Evolutionary conservation across 169 alveolate species (phyloP), one percentile per base, ranked within the genome.

Genomic region (Plasmodium malariae): DNA sequence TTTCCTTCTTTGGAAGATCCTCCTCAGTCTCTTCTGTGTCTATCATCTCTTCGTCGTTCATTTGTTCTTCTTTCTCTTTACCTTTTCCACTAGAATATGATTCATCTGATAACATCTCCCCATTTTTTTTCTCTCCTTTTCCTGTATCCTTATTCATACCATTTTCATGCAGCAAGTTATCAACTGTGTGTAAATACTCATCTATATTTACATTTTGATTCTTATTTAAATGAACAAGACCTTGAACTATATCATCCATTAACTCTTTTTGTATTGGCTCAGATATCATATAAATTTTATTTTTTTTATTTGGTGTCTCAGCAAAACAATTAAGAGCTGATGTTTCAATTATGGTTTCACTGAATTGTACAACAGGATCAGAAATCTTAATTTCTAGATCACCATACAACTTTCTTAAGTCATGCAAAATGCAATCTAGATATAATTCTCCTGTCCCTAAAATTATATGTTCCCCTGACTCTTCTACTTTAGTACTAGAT

Each of bases 381-480:
- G 98, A 95, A 4, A 99, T 99, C 87, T 98, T 99, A 30, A 99
- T 96, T 95, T 99, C 99, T 43, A 99, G 94, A 91, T 98, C 99
- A 14, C 99, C 99, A 92, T 98, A 99, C 83, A 98, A 95, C 85
- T 96, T 94, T 68, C 99, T 96, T 21, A 99, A 95, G 87, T 99
- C 99, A 89, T 99, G 99, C 85, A 98, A 94, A 28, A 98, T 95
- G 88, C 99, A 98, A 93, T 99, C 99, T 83, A 98, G 89, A 93
- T 98, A 98, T 65, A 99, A 89, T 88, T 99, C 99, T 6, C 99
- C 99, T 1, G 99, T 98, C 32, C 99, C 99, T 74, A 98, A 88
- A 51, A 99, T 74, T 17, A 98, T 97, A 87, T 98, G 99, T 92
- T 98, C 99, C 12, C 99, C 99, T 48, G 98, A 96, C 89, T 99